Evolutionary conservation across 345 rosid species (phyloP).

Genomic region (Eucalyptus tenuipes): DNA sequence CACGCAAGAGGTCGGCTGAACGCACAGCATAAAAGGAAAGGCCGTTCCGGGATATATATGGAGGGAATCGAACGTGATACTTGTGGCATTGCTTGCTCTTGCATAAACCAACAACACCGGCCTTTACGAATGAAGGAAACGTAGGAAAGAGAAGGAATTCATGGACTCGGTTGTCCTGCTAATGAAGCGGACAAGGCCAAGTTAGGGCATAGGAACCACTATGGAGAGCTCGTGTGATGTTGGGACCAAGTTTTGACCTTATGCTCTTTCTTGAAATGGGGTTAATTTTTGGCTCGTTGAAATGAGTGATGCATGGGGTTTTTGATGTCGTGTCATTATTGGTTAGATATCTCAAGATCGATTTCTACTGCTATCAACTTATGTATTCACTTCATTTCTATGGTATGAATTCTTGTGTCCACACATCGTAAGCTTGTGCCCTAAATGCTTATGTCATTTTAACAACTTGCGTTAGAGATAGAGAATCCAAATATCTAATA

Average conservation of each 20-base stretch:
- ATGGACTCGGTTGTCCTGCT: background rate
- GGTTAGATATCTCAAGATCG: background rate
- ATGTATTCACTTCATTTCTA: background rate
- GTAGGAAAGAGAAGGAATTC: background rate
- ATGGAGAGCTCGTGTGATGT: background rate
- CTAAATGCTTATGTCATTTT: background rate
- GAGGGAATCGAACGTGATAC: conserved; percentile 17
- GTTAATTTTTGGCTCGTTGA: background rate
- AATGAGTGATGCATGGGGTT: background rate
- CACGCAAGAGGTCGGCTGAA: background rate
- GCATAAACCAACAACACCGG: conserved; percentile 10
- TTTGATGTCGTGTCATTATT: background rate
- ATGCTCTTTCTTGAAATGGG: background rate
- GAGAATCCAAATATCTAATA: background rate
- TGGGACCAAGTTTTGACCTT: background rate
- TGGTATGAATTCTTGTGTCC: background rate
- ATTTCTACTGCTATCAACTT: background rate
- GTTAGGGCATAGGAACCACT: background rate
- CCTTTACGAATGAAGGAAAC: background rate
- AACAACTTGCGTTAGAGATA: background rate
- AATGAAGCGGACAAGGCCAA: background rate
- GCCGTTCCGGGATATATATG: conserved; percentile 2
- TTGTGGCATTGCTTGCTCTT: conserved; percentile 12
- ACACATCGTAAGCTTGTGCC: background rate
- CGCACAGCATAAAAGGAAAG: background rate